Conservation (phyloP, 2,329 filamentous ascomycete genomes). For the Penicillium oxalicum region DNA sequence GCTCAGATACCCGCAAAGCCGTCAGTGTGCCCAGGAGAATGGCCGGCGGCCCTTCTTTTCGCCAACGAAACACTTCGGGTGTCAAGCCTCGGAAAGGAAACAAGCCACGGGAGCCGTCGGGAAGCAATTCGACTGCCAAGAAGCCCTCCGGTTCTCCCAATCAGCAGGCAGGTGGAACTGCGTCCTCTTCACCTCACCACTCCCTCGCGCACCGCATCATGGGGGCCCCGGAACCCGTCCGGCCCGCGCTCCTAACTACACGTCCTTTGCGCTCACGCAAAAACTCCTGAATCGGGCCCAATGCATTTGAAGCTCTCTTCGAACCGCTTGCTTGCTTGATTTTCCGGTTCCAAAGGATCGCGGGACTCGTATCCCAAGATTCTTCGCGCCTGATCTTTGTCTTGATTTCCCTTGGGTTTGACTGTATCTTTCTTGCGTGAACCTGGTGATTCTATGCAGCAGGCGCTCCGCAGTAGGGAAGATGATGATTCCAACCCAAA, state of each 20-base stretch:
- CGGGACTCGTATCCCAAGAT: too few species aligned
- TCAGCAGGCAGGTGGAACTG: constrained; percentile 17
- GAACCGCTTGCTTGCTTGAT: too few species aligned
- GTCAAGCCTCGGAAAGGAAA: constrained; percentile 27
- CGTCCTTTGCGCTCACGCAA: not conserved
- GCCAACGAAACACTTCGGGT: constrained; percentile 23
- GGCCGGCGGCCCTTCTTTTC: constrained; percentile 16
- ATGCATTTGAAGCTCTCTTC: too few species aligned
- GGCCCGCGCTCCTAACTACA: constrained; percentile 17
- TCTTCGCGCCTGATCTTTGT: too few species aligned
- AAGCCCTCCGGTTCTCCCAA: constrained; percentile 19
- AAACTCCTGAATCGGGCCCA: not conserved
- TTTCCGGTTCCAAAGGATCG: too few species aligned
- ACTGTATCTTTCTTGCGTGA: too few species aligned
- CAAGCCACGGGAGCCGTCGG: constrained; percentile 28
- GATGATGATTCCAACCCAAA: too few species aligned
- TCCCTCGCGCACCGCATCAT: constrained; percentile 26
- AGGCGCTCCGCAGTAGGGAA: too few species aligned
- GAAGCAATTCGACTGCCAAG: constrained; percentile 19
- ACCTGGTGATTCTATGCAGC: too few species aligned
- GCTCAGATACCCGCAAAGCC: constrained; percentile 39
- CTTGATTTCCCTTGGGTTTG: too few species aligned
- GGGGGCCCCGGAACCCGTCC: constrained; percentile 23
- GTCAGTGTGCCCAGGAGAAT: constrained; percentile 35
- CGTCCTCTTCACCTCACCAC: constrained; percentile 20